phyloP scores from a whole-genome alignment of 1,284 basidiomycete species.

The Vanrija sp. region DNA sequence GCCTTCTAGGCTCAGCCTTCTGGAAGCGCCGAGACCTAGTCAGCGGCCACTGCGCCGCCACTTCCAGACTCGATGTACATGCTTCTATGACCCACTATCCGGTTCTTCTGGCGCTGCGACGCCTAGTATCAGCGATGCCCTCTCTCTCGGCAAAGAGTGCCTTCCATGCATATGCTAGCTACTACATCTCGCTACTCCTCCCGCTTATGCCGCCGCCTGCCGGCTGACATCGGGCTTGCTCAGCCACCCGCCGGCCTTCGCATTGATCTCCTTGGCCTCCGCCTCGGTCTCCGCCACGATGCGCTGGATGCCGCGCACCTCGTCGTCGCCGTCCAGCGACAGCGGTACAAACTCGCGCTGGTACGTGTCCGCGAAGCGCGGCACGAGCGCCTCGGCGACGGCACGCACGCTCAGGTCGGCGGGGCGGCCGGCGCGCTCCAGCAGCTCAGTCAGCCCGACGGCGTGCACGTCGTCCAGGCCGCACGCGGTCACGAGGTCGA shows the following conservation, averaged over 20 bases:
- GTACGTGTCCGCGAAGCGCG: conserved; percentile 39
- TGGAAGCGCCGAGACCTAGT: no score
- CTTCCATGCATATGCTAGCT: no score
- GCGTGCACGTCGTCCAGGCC: conserved; percentile 83
- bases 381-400: conserved; percentile 31
- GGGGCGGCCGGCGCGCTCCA: conserved; percentile 5
- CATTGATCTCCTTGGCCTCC: conserved; percentile 22
- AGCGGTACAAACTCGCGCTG: conserved; percentile 30
- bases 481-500: conserved; percentile 84
- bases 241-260: conserved; percentile 30
- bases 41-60: no score
- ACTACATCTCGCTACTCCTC: no score
- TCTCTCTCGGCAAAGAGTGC: no score
- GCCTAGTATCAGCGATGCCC: no score
- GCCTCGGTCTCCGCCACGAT: conserved; percentile 30
- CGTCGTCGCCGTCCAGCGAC: conserved; percentile 4
- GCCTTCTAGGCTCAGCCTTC: no score
- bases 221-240: conserved; percentile 16
- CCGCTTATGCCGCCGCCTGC: no score
- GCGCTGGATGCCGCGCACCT: conserved; percentile 23
- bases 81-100: no score
- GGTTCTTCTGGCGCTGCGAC: no score
- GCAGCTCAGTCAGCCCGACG: conserved; percentile 41
- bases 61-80: no score
- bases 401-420: conserved; percentile 21